These are phyloP conservation scores for Dysphania ambrosioides DNA, from an alignment of 148 eudicot species.

Conservation along the genomic window DNA sequence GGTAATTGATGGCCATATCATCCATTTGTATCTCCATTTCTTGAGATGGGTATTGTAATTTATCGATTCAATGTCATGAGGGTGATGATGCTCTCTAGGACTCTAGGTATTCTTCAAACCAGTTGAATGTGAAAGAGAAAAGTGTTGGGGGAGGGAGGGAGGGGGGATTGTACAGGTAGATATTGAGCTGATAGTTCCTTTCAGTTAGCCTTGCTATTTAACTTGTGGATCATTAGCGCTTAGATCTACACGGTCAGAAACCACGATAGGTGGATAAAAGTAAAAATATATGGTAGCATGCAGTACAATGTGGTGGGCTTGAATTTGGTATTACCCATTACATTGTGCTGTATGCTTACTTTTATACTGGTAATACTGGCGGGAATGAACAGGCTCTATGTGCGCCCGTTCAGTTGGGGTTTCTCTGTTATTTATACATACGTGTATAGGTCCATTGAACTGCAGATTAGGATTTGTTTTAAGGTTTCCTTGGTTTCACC, in stretches of 20 bases:
- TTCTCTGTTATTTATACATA: not conserved
- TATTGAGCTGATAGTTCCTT: conserved; percentile 10
- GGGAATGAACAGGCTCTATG: not conserved
- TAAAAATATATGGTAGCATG: conserved; percentile 25
- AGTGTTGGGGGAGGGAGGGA: too few species aligned
- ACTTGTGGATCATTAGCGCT: not conserved
- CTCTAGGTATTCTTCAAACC: conserved; percentile 1
- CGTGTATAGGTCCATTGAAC: conserved; percentile 15
- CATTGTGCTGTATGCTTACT: conserved; percentile 34
- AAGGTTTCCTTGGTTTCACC: not conserved
- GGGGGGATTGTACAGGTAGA: not conserved
- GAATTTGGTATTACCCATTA: conserved; percentile 6
- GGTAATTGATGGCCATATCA: conserved; percentile 1
- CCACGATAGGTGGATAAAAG: too few species aligned
- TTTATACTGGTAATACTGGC: not conserved
- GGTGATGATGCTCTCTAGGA: not conserved
- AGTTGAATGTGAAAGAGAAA: not conserved
- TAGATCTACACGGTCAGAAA: too few species aligned
- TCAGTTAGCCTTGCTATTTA: too few species aligned
- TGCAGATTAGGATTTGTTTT: not conserved
- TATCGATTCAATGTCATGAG: not conserved
- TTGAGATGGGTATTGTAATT: not conserved
- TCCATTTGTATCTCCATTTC: conserved; percentile 3
- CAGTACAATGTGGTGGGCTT: conserved; percentile 29
- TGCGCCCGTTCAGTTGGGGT: not conserved